phyloP scores from a whole-genome alignment of 2,329 filamentous ascomycete species.

The Cytospora chrysosperma region DNA sequence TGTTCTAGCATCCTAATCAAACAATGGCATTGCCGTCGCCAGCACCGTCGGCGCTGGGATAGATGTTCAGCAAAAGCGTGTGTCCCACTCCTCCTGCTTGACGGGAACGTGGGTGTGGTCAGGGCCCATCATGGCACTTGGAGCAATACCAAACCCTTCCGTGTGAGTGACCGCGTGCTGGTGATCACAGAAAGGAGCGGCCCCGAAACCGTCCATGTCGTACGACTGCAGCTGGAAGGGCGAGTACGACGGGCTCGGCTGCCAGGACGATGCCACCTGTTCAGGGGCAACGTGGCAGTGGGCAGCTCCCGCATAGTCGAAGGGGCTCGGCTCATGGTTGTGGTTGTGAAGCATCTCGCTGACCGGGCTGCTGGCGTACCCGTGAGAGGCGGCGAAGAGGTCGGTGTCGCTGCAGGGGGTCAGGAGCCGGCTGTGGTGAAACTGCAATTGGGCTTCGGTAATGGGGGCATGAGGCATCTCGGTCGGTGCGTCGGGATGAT shows the following conservation, averaged over 20 bases:
- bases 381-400: conserved; percentile 33
- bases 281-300: conserved; percentile 19
- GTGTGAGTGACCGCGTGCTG: conserved; percentile 23
- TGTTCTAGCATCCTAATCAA: neutral
- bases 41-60: neutral
- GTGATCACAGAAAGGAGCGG: conserved; percentile 28
- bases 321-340: conserved; percentile 22
- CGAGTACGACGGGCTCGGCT: conserved; percentile 37
- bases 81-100: conserved; percentile 24
- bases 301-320: conserved; percentile 34
- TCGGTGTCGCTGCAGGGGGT: conserved; percentile 56
- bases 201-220: conserved; percentile 32
- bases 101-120: conserved; percentile 15
- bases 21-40: neutral
- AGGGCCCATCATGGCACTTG: conserved; percentile 16
- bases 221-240: conserved; percentile 38
- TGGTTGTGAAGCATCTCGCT: conserved; percentile 35
- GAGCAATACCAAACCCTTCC: conserved; percentile 19
- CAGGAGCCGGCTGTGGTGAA: conserved; percentile 43
- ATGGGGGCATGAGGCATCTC: conserved; percentile 36
- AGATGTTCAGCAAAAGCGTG: neutral
- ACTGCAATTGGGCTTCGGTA: conserved; percentile 31
- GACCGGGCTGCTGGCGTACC: conserved; percentile 34
- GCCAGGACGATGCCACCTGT: conserved; percentile 33
- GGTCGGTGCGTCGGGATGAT: conserved; percentile 27